Percentiles rank a stretch among this genome's conserved stretches.
Conservation (phyloP, 148 eudicot genomes). For the Camellia sinensis region DNA sequence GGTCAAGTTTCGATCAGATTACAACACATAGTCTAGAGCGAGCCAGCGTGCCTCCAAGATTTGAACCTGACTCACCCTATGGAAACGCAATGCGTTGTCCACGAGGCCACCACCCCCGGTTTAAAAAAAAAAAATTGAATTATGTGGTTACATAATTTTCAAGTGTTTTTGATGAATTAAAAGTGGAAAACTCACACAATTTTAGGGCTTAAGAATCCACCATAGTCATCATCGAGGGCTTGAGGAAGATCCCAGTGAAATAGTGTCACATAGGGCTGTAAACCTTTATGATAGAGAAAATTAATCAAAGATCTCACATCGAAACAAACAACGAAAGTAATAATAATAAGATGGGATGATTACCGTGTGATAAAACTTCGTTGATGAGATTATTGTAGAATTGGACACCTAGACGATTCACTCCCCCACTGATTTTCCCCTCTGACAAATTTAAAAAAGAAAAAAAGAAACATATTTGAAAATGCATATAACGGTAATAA, state of each 20-base stretch:
- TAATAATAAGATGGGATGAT: not conserved
- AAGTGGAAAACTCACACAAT: conserved; percentile 34
- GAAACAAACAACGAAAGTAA: not conserved
- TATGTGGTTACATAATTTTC: no score
- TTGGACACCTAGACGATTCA: conserved; percentile 27
- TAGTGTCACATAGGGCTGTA: conserved; percentile 40
- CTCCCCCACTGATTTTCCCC: conserved; percentile 36
- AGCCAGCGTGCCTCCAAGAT: no score
- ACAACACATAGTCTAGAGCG: no score
- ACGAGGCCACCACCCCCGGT: no score
- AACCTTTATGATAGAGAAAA: conserved; percentile 23
- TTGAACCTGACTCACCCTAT: no score
- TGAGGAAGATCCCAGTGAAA: conserved; percentile 52
- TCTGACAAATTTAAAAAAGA: conserved; percentile 9
- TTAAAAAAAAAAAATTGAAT: not conserved
- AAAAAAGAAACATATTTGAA: not conserved
- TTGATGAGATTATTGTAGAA: conserved; percentile 40
- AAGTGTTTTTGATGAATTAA: not conserved
- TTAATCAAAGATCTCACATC: not conserved
- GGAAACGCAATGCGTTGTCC: no score
- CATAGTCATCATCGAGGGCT: conserved; percentile 36
- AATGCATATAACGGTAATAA: no score
- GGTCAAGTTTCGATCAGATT: no score
- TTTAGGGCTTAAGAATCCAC: conserved; percentile 35
- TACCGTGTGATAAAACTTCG: conserved; percentile 28